Evolutionary conservation across 306 rosid genomes (phyloP).

Genomic region (Herpetospermum pedunculosum): DNA sequence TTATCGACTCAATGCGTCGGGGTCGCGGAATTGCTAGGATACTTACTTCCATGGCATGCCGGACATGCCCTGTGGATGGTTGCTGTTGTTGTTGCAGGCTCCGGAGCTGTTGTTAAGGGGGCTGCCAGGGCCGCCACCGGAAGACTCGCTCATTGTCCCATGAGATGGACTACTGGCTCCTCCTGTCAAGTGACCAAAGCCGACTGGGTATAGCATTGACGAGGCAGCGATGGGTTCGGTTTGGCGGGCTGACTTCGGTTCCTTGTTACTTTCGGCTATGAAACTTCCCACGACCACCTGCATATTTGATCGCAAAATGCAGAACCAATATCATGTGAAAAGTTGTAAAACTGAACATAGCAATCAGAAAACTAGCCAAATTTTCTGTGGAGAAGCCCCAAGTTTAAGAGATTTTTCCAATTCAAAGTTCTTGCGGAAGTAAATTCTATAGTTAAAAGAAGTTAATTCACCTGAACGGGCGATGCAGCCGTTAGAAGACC

Average conservation of each 20-base stretch:
- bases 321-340: not conserved
- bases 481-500: conserved; percentile 63
- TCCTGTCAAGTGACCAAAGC: conserved; percentile 14
- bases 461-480: conserved; percentile 56
- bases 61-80: conserved; percentile 6
- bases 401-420: not conserved
- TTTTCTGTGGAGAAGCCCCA: not conserved
- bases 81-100: conserved; percentile 11
- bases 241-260: conserved; percentile 18
- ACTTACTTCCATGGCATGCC: conserved; percentile 12
- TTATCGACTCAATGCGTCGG: not conserved
- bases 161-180: conserved; percentile 42
- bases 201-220: conserved; percentile 10
- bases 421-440: not conserved
- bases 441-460: not conserved
- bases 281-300: conserved; percentile 63
- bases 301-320: not conserved
- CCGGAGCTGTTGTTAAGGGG: conserved; percentile 25
- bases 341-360: not conserved
- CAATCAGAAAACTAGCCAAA: not conserved
- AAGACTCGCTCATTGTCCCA: conserved; percentile 36
- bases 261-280: conserved; percentile 29
- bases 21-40: not conserved
- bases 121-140: conserved; percentile 34
- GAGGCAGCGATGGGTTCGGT: conserved; percentile 10